Base-by-base conservation (phyloP, 805 yeast genomes). In the Wickerhamiella cacticola region DNA sequence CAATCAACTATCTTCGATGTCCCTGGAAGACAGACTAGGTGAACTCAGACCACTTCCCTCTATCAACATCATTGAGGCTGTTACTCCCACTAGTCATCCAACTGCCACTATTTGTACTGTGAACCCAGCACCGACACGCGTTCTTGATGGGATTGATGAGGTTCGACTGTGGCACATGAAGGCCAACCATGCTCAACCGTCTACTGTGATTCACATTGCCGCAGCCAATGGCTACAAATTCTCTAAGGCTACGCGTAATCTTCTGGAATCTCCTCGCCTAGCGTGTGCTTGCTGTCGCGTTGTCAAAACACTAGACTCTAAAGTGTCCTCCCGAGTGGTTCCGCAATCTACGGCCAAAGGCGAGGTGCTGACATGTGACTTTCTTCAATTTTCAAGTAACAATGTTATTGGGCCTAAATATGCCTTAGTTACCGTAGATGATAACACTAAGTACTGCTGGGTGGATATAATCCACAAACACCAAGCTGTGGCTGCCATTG, bases 341-440 rank as follows among this genome's bases (percentile, higher is more conserved):
- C 39, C 39, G 23, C 22, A 6, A 6, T 15, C 23, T 35, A n/a
- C 23, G 6, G 12, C 23, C 16, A 6, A 19, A 4, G 39, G 39
- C 6, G 39, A 35, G 23, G 6, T 35, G 23, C 13, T 35, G 4
- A 15, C 5, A 6, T 6, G 5, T 18, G 39, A 35, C 13, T 23
- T 15, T 23, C 7, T 35, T 7, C 23, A 35, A 6, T 35, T 18
- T 9, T 6, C 19, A 15, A 18, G 9, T 13, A 9, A 5, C 6
- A 23, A 23, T 15, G 6, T 15, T 12, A 7, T 18, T 25, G 28
- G 28, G 10, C 10, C 9, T 10, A 25, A 25, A 25, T n/a, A n/a
- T 25, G 42, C 42, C 31, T 31, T 39, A 22, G 21, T 39, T n/a
- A 13, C 24, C 3, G 29, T 39, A 3, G 42, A 39, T n/a, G 42